Evolutionary conservation across 2,329 filamentous ascomycete genomes (phyloP), one percentile per base, ranked within the genome.

Genomic region (Ophiostoma ulmi): DNA sequence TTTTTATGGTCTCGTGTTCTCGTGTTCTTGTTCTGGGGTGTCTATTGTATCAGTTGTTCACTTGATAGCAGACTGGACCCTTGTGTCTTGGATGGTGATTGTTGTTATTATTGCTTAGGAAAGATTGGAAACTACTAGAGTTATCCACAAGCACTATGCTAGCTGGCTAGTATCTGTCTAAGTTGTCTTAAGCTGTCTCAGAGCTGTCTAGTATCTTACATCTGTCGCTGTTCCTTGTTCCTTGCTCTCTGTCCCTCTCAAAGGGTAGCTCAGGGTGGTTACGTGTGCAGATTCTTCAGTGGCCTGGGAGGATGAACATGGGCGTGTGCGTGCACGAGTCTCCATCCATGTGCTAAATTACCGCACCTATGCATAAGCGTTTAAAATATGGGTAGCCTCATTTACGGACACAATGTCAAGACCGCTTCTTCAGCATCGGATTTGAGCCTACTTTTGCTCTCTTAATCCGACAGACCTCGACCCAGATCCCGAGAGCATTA

Each of bases 241-340:
- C n/a, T 58, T 48, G 44, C n/a, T 48, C 41, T 4, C 4, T 20
- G 44, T 20, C 44, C 44, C 44, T 48, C 5, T 48, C 5, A 1
- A 48, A 17, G 44, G 44, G 17, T 17, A 48, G 44, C 52, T 10
- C 14, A 8, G 22, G 52, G 7, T 26, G n/a, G 2, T n/a, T 22
- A 26, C 52, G 11, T 26, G 52, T 58, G 52, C 22, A 58, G n/a
- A 58, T 58, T 58, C n/a, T 58, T 58, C 52, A 58, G 52, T 26
- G 52, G 22, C 52, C 14, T 20, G 17, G 14, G 31, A 31, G 13
- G 17, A 17, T 44, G 41, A 0, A 17, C 5, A 44, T 20, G 44
- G 31, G 31, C 31, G 31, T 31, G 3, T 3, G 31, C 3, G 31
- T 31, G 31, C 31, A 31, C 31, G 31, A 31, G 31, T 31, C 31